Evolutionary conservation across 1,139 yeast genomes (phyloP), one percentile per base, ranked within the genome.

Genomic region (Hansenula sp.): DNA sequence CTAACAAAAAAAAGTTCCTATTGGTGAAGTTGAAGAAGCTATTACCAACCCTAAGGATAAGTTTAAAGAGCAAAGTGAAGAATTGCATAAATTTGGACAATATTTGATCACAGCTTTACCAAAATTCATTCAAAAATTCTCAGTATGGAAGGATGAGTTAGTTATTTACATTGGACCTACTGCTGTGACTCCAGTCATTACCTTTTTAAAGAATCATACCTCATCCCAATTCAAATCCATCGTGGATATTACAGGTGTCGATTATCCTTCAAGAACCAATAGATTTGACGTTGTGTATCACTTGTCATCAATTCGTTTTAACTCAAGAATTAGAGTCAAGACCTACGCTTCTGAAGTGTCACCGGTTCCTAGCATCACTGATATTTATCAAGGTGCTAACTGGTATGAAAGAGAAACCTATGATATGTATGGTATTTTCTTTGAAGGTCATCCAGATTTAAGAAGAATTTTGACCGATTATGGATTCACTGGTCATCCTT

Each of bases 361-460:
- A 42, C 79, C 94, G 8, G 95, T 88, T 48, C 96, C 96, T 37
- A 81, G 90, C 44, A 66, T 84, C 48, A 81, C 84, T 17, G 79
- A 81, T 18, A 61, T 88, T 48, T 86, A 69, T 65, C 80, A 81
- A 62, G 95, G 96, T 51, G 84, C 90, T 50, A 87, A 88, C 69
- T 88, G 96, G 96, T 84, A 79, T 62, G 96, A 87, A 70, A 79
- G 96, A 66, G 96, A 87, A 66, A 81, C 94, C 13, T 87, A 85
- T 64, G 96, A 87, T 63, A 74, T 87, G 77, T 87, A 77, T 62
- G 96, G 96, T 40, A 78, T 88, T 50, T 87, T 87, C 68, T 88
- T 88, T 60, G 93, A 84, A 64, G 87, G 84, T 49, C 96, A 88
- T 65, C 96, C 96, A 11, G 96, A 88, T 67, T 74, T 88, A 62